These are phyloP conservation scores for Raphanus raphanistrum DNA, from an alignment of 345 rosid genomes.

Conservation along the genomic window DNA sequence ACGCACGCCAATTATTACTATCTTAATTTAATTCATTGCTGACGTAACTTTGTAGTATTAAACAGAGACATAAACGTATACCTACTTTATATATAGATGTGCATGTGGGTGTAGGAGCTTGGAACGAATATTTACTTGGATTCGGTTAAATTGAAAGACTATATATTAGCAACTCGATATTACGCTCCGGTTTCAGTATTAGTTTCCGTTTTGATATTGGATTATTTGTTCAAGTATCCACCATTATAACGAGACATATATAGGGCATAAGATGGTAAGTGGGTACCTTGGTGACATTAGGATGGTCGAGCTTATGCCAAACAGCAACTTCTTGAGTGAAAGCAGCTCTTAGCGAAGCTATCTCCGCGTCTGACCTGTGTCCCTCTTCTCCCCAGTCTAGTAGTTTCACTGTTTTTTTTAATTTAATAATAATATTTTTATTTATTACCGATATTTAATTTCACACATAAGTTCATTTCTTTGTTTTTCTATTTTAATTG, in stretches of 20 bases:
- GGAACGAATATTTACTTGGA: neutral
- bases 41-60: slow-evolving; percentile 4
- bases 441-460: neutral
- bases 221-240: neutral
- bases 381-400: slow-evolving; percentile 99
- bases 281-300: slow-evolving; percentile 85
- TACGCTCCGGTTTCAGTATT: neutral
- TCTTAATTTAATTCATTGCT: slow-evolving; percentile 2
- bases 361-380: slow-evolving; percentile 83
- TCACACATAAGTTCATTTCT: neutral
- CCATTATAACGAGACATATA: neutral
- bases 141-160: neutral
- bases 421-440: neutral
- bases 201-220: neutral
- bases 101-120: slow-evolving; percentile 1
- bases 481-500: neutral
- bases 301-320: slow-evolving; percentile 98
- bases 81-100: neutral
- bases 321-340: slow-evolving; percentile 95
- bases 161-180: neutral
- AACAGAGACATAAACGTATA: slow-evolving; percentile 5
- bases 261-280: neutral
- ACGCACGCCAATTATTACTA: neutral
- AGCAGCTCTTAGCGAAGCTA: slow-evolving; percentile 85
- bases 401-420: slow-evolving; percentile 65